Conservation (phyloP, 805 yeast genomes). For the Candida dajiaensis region DNA sequence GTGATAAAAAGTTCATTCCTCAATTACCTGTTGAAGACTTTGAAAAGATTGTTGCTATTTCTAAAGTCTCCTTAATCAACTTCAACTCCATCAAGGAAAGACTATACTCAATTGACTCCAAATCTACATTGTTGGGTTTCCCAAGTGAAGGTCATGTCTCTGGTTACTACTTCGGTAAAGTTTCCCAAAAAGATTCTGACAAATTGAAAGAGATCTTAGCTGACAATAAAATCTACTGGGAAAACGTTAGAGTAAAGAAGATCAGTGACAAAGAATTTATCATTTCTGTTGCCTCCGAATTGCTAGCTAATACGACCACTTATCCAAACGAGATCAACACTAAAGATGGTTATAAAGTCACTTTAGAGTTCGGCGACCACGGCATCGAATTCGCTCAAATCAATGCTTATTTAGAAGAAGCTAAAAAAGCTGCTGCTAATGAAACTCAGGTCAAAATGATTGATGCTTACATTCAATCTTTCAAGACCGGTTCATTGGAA, state of each 20-base stretch:
- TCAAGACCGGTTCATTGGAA: slow-evolving; percentile 75
- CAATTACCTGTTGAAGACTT: slow-evolving; percentile 44
- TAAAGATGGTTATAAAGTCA: slow-evolving; percentile 36
- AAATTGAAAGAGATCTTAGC: slow-evolving; percentile 64
- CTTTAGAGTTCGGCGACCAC: slow-evolving; percentile 76
- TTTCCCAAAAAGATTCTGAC: slow-evolving; percentile 56
- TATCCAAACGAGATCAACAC: slow-evolving; percentile 44
- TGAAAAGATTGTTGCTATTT: slow-evolving; percentile 37
- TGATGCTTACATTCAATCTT: slow-evolving; percentile 59
- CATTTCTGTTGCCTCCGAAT: slow-evolving; percentile 66
- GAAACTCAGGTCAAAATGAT: slow-evolving; percentile 66
- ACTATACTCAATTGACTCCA: slow-evolving; percentile 45
- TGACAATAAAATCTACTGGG: slow-evolving; percentile 59
- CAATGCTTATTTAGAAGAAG: slow-evolving; percentile 48
- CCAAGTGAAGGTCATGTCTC: slow-evolving; percentile 72
- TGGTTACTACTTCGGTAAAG: slow-evolving; percentile 59
- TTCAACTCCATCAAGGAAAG: slow-evolving; percentile 37
- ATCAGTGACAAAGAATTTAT: slow-evolving; percentile 39
- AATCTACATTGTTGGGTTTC: slow-evolving; percentile 61
- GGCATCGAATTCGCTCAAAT: slow-evolving; percentile 55
- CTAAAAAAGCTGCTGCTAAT: slow-evolving; percentile 63
- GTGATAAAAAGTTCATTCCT: slow-evolving; percentile 84
- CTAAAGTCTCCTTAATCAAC: slow-evolving; percentile 28
- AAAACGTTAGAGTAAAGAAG: slow-evolving; percentile 73
- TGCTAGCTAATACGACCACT: slow-evolving; percentile 39